These are phyloP conservation scores for Phytophthora multivora DNA, from an alignment of 352 stramenopile genomes.

Conservation along the genomic window DNA sequence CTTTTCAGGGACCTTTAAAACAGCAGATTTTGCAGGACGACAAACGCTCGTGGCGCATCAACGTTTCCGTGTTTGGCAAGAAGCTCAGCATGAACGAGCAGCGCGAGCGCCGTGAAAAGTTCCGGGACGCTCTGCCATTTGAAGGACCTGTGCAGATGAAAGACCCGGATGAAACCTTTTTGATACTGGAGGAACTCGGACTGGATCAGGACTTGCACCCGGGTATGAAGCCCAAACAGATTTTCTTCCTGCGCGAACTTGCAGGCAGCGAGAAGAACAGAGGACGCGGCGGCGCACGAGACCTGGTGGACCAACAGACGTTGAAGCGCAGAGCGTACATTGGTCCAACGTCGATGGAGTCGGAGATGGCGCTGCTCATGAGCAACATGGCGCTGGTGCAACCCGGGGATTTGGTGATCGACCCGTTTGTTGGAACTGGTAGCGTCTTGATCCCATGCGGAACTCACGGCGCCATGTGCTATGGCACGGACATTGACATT, in stretches of 20 bases:
- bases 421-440: slow-evolving; percentile 98
- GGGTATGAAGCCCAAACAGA: slow-evolving; percentile 50
- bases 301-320: slow-evolving; percentile 91
- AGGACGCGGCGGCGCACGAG: slow-evolving; percentile 64
- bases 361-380: slow-evolving; percentile 97
- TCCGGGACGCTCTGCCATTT: slow-evolving; percentile 66
- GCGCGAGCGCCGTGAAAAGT: slow-evolving; percentile 47
- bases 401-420: slow-evolving; percentile 86
- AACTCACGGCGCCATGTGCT: slow-evolving; percentile 92
- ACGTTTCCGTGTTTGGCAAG: slow-evolving; percentile 77
- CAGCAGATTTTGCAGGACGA: slow-evolving; percentile 48
- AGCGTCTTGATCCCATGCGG: slow-evolving; percentile 96
- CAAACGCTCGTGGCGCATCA: slow-evolving; percentile 73
- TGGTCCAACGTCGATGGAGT: slow-evolving; percentile 97
- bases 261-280: slow-evolving; percentile 77
- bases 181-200: slow-evolving; percentile 79
- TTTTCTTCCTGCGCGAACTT: slow-evolving; percentile 76
- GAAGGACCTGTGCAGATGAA: slow-evolving; percentile 75
- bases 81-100: slow-evolving; percentile 82
- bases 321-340: slow-evolving; percentile 96
- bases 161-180: slow-evolving; percentile 66
- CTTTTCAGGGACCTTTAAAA: slow-evolving; percentile 46
- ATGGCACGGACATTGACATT: slow-evolving; percentile 97
- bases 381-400: slow-evolving; percentile 84
- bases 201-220: slow-evolving; percentile 51